phyloP scores from a whole-genome alignment of 495 filamentous ascomycete species.

The Jackrogersella minutella region DNA sequence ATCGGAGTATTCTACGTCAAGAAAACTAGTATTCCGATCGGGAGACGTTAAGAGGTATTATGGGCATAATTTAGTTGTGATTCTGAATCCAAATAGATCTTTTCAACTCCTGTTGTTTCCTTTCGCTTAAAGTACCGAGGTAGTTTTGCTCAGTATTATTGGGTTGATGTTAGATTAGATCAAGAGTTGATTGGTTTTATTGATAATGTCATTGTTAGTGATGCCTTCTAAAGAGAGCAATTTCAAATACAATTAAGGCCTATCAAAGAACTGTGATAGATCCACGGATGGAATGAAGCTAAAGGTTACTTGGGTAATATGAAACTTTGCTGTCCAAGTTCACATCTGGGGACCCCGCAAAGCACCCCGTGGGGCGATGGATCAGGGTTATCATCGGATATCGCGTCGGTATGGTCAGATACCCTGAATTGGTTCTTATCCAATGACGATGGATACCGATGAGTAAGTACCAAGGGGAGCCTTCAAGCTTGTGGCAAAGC shows the following conservation, averaged over 20 bases:
- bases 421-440: too few species aligned
- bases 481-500: not conserved
- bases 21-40: not conserved
- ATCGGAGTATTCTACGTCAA: not conserved
- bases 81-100: not conserved
- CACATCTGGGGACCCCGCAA: not conserved
- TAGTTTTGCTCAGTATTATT: not conserved
- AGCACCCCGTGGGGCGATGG: not conserved
- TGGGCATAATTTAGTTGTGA: not conserved
- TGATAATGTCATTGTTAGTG: too few species aligned
- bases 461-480: too few species aligned
- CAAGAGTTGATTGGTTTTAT: too few species aligned
- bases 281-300: not conserved
- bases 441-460: too few species aligned
- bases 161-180: too few species aligned
- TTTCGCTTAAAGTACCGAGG: too few species aligned
- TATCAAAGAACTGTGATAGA: not conserved
- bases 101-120: not conserved
- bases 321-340: not conserved
- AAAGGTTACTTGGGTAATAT: too few species aligned
- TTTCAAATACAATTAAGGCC: not conserved
- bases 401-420: not conserved
- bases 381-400: not conserved
- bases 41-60: not conserved
- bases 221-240: not conserved